Evolutionary conservation across 768 basidiomycete species (phyloP).

Genomic region (Botryobasidium botryosum): DNA sequence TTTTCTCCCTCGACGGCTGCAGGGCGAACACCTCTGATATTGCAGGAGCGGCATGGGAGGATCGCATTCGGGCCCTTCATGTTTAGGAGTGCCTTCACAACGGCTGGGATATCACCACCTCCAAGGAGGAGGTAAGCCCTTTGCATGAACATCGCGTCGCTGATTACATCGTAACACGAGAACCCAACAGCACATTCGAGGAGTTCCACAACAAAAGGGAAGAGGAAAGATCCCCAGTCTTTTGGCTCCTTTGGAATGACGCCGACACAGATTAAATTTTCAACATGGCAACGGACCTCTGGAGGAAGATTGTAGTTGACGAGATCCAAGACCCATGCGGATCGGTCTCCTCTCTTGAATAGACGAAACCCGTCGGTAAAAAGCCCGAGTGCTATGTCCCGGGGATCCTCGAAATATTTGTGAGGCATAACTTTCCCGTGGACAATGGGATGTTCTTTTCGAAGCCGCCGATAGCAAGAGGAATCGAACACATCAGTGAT

Average conservation of each 20-base stretch:
- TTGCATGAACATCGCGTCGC: constrained; percentile 17
- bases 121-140: constrained; percentile 19
- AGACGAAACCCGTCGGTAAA: constrained; percentile 28
- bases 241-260: constrained; percentile 29
- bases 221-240: constrained; percentile 24
- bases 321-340: constrained; percentile 26
- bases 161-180: constrained; percentile 19
- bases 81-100: constrained; percentile 19
- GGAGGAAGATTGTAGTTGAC: constrained; percentile 29
- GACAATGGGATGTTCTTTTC: no score
- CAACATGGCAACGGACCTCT: constrained; percentile 20
- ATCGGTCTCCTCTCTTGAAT: constrained; percentile 19
- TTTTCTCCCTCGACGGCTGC: not conserved
- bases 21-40: constrained; percentile 18
- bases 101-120: constrained; percentile 21
- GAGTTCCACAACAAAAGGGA: constrained; percentile 23
- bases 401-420: constrained; percentile 22
- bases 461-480: no score
- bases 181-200: constrained; percentile 20
- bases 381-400: constrained; percentile 29
- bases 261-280: constrained; percentile 24
- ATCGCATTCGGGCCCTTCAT: constrained; percentile 31
- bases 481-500: no score
- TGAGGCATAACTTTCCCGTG: no score
- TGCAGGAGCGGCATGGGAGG: constrained; percentile 24